Evolutionary conservation across 768 basidiomycete genomes (phyloP), one percentile per base, ranked within the genome.

Genomic region (Phanerochaete sordida): DNA sequence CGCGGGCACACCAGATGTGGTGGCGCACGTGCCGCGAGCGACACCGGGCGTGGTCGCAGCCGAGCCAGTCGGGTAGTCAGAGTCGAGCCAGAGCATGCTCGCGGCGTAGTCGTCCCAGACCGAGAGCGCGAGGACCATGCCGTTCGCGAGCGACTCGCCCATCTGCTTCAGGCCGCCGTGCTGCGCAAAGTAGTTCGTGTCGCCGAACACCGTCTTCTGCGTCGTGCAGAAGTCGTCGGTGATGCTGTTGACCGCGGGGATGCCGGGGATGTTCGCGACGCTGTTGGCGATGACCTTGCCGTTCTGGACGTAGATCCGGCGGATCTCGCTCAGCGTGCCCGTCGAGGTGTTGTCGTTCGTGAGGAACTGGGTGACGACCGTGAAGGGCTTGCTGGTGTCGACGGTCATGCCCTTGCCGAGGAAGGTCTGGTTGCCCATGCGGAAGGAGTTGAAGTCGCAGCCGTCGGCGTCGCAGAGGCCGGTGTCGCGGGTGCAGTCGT

Each of bases 391-490:
- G 69, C 59, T 74, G 68, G 81, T 84, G 75, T 84, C 79, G 69
- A 84, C 76, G 57, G 74, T 80, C 68, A 68, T 64, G 60, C 77
- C 78, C n/a, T 68, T 66, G 43, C 83, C 83, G 67, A 77, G 76
- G 79, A 82, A 84, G 55, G 68, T 60, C 59, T 63, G 68, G 70
- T 75, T 66, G 33, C 82, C 82, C 79, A 81, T 76, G 67, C 83
- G 82, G 77, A 67, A 85, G 28, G 83, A 81, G 80, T 84, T 84
- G 78, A 83, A 84, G 66, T 84, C 83, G 70, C 83, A 84, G 48
- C 83, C 83, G 63, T 81, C 81, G 62, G 75, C 74, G 71, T 84
- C 82, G 72, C 83, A 84, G 45, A 79, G 68, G 47, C 77, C 77
- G 64, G 66, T 71, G 69, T 78, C 61, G 50, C 60, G 59, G 24